Evolutionary conservation across 805 yeast genomes (phyloP), one percentile per base, ranked within the genome.

Genomic region (Candida tallmaniae): DNA sequence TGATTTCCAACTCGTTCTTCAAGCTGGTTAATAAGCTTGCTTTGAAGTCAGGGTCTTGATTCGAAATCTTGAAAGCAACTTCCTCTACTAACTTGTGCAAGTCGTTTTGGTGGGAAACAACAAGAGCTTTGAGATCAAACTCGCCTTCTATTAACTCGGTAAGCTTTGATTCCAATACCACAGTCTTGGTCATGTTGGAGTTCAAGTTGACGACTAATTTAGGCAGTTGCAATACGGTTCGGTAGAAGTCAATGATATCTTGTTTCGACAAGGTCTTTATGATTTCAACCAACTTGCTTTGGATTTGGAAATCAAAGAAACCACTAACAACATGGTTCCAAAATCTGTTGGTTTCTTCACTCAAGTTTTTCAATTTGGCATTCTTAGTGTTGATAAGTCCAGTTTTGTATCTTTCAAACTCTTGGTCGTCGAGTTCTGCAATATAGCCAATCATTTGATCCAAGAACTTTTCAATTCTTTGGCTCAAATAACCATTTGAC

Each of bases 261-360:
- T 59, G 54, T 49, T 78, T 73, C 19, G 79, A 65, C 34, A 87
- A 54, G 3, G 49, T 49, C 33, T 72, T 68, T 35, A 87, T 68
- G 3, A 73, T 41, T 28, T 68, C 68, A 5, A 84, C 87, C 39
- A 80, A 80, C 29, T 65, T 60, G 24, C 66, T 73, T 38, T 76
- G 67, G 35, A 74, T 68, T 23, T 67, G 58, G 59, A 87, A 90
- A 53, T 90, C 86, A 51, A 83, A 89, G 57, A 67, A 83, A 5
- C 96, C 96, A 37, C 76, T 69, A 20, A 76, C 74, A 38, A 93
- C 82, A 10, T 76, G 69, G 35, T 72, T 66, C 75, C 87, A 78
- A 55, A 75, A 80, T 47, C 80, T 65, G 7, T 62, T 51, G 31
- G 76, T 69, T 58, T 93, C 97, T 53, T 90, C 96, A 35, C 66